phyloP scores from a whole-genome alignment of 2,329 filamentous ascomycete species.

The Dothideomycetes sp. region DNA sequence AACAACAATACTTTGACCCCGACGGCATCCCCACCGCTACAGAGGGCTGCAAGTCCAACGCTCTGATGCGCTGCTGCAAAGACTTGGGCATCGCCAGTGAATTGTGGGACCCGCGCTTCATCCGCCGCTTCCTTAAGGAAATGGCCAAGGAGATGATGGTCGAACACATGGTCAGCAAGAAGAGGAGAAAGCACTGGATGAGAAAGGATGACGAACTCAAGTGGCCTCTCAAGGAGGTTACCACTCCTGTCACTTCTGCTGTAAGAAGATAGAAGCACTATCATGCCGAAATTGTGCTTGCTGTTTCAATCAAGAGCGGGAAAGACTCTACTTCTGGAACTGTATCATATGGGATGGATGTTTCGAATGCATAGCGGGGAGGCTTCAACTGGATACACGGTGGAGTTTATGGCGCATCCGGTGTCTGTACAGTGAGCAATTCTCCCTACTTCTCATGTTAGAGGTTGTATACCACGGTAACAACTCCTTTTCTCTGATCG shows the following conservation, averaged over 20 bases:
- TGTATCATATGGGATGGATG: no score
- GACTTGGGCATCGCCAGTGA: slow-evolving; percentile 90
- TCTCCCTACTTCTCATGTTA: no score
- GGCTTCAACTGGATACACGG: no score
- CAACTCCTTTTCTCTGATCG: no score
- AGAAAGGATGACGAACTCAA: slow-evolving; percentile 69
- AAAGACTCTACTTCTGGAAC: no score
- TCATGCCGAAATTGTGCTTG: background rate
- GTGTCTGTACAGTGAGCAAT: no score
- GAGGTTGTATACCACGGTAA: no score
- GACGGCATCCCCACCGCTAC: slow-evolving; percentile 89
- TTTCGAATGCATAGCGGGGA: no score
- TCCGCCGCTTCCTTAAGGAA: slow-evolving; percentile 67
- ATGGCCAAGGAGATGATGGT: slow-evolving; percentile 75
- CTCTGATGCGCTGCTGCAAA: slow-evolving; percentile 96
- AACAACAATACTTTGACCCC: slow-evolving; percentile 84
- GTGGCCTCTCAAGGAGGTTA: slow-evolving; percentile 49
- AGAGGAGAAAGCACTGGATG: slow-evolving; percentile 77
- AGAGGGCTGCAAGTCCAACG: slow-evolving; percentile 96
- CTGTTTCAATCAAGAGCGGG: no score
- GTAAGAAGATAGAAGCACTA: slow-evolving; percentile 1
- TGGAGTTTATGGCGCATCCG: no score
- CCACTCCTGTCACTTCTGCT: slow-evolving; percentile 3
- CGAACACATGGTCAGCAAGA: slow-evolving; percentile 78
- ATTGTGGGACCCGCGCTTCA: slow-evolving; percentile 90